Percentiles rank a stretch among this genome's conserved stretches.
Evolutionary conservation across 2,329 filamentous ascomycete species (phyloP).

Genomic region (Ceratocystis harringtonii): DNA sequence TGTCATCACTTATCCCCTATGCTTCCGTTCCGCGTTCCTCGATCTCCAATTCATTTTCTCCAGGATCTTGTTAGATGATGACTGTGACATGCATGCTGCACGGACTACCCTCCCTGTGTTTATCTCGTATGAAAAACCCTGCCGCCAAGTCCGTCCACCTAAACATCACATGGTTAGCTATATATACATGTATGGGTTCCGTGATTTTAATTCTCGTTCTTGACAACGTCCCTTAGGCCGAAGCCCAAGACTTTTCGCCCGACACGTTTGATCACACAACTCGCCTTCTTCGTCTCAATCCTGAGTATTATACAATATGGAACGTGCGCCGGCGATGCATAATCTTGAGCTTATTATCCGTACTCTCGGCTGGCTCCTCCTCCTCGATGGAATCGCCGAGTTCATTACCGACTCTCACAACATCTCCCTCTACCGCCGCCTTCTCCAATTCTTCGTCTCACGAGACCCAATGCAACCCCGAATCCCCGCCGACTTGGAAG

Average conservation of each 20-base stretch:
- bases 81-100: not conserved
- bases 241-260: constrained; percentile 33
- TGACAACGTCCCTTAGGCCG: constrained; percentile 22
- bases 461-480: constrained; percentile 34
- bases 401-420: constrained; percentile 39
- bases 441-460: constrained; percentile 39
- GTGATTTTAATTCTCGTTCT: constrained; percentile 7
- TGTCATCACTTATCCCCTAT: not conserved
- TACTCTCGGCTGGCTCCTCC: constrained; percentile 34
- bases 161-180: not conserved
- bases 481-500: constrained; percentile 35
- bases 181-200: not conserved
- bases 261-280: constrained; percentile 53
- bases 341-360: constrained; percentile 43
- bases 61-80: not conserved
- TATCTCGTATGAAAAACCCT: not conserved
- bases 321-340: constrained; percentile 66
- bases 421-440: constrained; percentile 47
- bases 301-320: constrained; percentile 85
- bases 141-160: not conserved
- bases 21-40: not conserved
- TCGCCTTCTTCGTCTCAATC: constrained; percentile 61
- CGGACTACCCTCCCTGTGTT: not conserved
- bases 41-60: not conserved
- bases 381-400: constrained; percentile 40